These are phyloP conservation scores for Podospora pseudopauciseta DNA, from an alignment of 495 filamentous ascomycete genomes.

Conservation along the genomic window DNA sequence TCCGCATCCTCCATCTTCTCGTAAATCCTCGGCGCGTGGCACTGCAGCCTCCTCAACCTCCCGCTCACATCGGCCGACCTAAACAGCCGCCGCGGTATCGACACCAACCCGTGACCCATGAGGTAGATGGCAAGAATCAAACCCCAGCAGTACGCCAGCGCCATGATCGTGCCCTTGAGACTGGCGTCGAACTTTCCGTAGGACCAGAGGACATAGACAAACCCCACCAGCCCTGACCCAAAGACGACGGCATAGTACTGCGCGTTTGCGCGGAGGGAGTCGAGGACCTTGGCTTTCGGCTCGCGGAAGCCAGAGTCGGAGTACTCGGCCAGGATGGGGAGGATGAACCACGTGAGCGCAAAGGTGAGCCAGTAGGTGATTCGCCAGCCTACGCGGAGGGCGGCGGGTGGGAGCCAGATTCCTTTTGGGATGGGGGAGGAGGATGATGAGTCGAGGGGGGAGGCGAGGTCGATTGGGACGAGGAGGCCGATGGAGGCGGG, in stretches of 20 bases:
- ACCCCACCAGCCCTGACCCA: conserved; percentile 61
- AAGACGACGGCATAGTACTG: conserved; percentile 82
- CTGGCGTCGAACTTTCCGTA: conserved; percentile 55
- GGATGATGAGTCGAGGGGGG: conserved; percentile 61
- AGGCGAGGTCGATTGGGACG: conserved; percentile 93
- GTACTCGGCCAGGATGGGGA: conserved; percentile 90
- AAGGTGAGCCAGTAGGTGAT: conserved; percentile 98
- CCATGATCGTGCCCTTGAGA: conserved; percentile 84
- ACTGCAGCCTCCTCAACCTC: conserved; percentile 68
- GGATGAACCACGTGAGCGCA: conserved; percentile 88
- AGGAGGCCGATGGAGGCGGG: conserved; percentile 91
- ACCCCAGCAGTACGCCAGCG: conserved; percentile 90
- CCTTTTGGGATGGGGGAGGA: conserved; percentile 58
- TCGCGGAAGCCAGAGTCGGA: conserved; percentile 90
- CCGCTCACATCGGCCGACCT: conserved; percentile 69
- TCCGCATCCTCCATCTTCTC: conserved; percentile 86
- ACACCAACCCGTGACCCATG: conserved; percentile 94
- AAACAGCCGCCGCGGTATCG: conserved; percentile 78
- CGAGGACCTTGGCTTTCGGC: conserved; percentile 69
- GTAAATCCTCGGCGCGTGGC: conserved; percentile 73
- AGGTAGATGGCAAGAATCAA: conserved; percentile 87
- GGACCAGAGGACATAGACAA: conserved; percentile 78
- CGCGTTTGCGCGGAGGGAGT: conserved; percentile 80
- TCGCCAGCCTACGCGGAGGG: conserved; percentile 81
- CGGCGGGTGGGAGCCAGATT: conserved; percentile 60